Evolutionary conservation across 352 stramenopile genomes (phyloP).

Genomic region (Globisporangium emineosum): DNA sequence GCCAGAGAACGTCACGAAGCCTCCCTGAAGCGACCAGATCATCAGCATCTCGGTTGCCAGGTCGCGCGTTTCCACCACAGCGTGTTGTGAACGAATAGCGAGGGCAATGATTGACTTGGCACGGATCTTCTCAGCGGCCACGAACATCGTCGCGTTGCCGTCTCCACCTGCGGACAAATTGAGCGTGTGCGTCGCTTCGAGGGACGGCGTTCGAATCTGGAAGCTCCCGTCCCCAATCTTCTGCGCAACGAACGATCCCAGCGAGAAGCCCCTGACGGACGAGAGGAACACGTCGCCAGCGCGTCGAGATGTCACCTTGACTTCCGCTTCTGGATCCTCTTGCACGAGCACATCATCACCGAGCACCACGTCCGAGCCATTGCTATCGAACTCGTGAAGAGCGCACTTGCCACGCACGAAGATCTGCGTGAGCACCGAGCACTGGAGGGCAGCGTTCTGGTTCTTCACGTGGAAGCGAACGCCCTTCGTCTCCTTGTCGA

Average conservation of each 20-base stretch:
- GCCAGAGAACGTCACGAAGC: neutral
- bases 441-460: neutral
- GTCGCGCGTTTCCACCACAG: neutral
- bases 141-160: neutral
- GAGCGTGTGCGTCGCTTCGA: neutral
- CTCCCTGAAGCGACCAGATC: constrained; percentile 3
- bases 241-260: neutral
- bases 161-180: neutral
- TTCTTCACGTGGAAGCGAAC: constrained; percentile 6
- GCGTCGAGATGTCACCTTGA: neutral
- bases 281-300: constrained; percentile 4
- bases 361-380: neutral
- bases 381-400: neutral
- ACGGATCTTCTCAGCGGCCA: neutral
- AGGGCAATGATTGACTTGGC: neutral
- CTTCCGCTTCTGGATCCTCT: neutral
- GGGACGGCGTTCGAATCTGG: neutral
- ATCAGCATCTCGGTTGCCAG: constrained; percentile 12
- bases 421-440: constrained; percentile 4
- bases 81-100: neutral
- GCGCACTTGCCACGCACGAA: constrained; percentile 3
- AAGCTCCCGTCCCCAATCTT: constrained; percentile 1
- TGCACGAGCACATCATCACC: constrained; percentile 10
- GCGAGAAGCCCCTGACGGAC: neutral
- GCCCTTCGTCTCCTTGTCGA: neutral